These are phyloP conservation scores for Clonostachys byssicola DNA, from an alignment of 2,329 filamentous ascomycete genomes.

Conservation along the genomic window DNA sequence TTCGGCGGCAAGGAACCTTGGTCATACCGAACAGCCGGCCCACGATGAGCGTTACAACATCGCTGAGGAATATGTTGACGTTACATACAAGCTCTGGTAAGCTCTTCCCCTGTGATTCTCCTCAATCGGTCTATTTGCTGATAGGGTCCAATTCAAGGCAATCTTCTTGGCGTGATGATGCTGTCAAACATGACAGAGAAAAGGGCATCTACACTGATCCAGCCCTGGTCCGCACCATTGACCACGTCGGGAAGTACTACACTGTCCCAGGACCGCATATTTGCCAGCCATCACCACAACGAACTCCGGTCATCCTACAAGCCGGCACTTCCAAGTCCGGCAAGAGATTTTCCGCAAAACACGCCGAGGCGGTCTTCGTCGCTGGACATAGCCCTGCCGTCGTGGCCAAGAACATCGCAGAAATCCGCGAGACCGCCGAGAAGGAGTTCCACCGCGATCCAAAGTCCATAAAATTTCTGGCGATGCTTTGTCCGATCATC, in stretches of 20 bases:
- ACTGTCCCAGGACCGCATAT: constrained; percentile 55
- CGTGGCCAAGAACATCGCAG: constrained; percentile 19
- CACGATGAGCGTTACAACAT: constrained; percentile 8
- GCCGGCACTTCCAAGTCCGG: constrained; percentile 39
- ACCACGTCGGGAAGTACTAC: constrained; percentile 58
- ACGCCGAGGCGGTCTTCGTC: constrained; percentile 31
- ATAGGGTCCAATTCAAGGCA: too few relatives aligned
- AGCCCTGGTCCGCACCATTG: constrained; percentile 53
- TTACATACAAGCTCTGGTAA: constrained; percentile 34
- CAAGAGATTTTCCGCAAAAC: constrained; percentile 29
- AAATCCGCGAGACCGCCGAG: not conserved
- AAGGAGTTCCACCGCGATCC: constrained; percentile 27
- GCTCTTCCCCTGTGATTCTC: not conserved
- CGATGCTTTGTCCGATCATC: constrained; percentile 35
- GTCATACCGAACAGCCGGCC: constrained; percentile 40
- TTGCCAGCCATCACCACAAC: constrained; percentile 47
- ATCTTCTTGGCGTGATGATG: constrained; percentile 33
- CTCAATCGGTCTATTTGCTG: too few relatives aligned
- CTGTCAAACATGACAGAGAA: constrained; percentile 49
- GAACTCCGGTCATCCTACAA: constrained; percentile 41
- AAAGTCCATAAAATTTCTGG: constrained; percentile 33
- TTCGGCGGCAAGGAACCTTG: constrained; percentile 59
- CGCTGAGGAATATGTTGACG: constrained; percentile 5
- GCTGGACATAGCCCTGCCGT: constrained; percentile 34
- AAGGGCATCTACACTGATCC: constrained; percentile 40